Conservation (phyloP, 768 basidiomycete species). For the Rhodotorula graminis region DNA sequence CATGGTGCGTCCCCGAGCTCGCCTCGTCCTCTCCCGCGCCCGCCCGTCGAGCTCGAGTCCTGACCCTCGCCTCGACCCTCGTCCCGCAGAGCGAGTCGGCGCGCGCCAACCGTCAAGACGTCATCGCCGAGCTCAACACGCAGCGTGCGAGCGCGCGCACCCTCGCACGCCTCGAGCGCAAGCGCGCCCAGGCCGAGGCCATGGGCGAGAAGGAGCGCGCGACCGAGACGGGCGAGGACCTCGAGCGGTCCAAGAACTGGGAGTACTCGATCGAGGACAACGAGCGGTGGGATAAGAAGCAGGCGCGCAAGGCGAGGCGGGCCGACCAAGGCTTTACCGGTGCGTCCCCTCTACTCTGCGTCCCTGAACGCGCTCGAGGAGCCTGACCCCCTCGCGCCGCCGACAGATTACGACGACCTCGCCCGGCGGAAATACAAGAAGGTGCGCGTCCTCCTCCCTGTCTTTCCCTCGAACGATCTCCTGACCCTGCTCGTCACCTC, state of each 20-base stretch:
- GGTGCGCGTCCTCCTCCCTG: not conserved
- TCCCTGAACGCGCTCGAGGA: not conserved
- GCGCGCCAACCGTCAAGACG: slow-evolving; percentile 74
- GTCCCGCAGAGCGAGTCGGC: slow-evolving; percentile 62
- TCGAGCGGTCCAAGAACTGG: slow-evolving; percentile 88
- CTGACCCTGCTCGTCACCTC: rapidly evolving
- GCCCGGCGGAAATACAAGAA: slow-evolving; percentile 83
- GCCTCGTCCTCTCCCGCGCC: slow-evolving; percentile 11
- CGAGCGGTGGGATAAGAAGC: slow-evolving; percentile 91
- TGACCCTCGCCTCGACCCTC: not conserved
- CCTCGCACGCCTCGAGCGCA: slow-evolving; percentile 75
- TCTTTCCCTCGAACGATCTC: not conserved
- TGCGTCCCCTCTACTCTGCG: slow-evolving; percentile 49
- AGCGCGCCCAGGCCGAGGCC: slow-evolving; percentile 67
- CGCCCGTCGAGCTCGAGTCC: slow-evolving; percentile 1
- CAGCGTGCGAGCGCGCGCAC: slow-evolving; percentile 73
- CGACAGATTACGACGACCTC: slow-evolving; percentile 78
- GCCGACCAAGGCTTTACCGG: slow-evolving; percentile 90
- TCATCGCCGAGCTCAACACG: slow-evolving; percentile 78
- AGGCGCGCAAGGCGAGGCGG: slow-evolving; percentile 71
- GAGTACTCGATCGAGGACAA: slow-evolving; percentile 93
- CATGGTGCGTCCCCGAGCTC: slow-evolving; percentile 59
- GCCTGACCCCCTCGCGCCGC: not conserved
- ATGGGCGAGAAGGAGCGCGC: slow-evolving; percentile 80
- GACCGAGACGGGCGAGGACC: slow-evolving; percentile 84